These are phyloP conservation scores for Filobasidium wieringae DNA, from an alignment of 768 basidiomycete genomes.

Conservation along the genomic window DNA sequence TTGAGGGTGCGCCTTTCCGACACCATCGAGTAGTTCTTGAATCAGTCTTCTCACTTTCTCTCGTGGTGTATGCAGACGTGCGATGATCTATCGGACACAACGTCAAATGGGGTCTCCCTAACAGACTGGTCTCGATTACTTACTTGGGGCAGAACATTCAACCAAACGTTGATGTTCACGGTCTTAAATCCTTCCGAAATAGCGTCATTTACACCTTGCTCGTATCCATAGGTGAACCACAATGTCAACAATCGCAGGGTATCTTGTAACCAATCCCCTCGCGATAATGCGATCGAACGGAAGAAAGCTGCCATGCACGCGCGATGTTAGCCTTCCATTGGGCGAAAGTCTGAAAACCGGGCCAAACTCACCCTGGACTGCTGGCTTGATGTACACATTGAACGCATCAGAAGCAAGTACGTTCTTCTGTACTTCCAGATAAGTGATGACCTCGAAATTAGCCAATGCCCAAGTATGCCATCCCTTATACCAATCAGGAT, in stretches of 20 bases:
- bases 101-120: neutral
- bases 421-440: conserved; percentile 53
- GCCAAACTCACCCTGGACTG: conserved; percentile 60
- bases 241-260: conserved; percentile 82
- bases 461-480: conserved; percentile 98
- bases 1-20: conserved; percentile 94
- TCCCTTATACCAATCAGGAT: conserved; percentile 95
- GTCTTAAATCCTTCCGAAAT: conserved; percentile 75
- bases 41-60: conserved; percentile 77
- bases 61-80: conserved; percentile 90
- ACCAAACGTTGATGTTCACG: conserved; percentile 94
- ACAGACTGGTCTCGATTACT: conserved; percentile 12
- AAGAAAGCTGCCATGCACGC: conserved; percentile 49
- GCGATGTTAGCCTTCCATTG: neutral
- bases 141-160: conserved; percentile 97
- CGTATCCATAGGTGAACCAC: conserved; percentile 95
- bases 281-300: conserved; percentile 79
- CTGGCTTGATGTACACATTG: conserved; percentile 74
- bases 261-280: conserved; percentile 85
- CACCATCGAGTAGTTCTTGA: conserved; percentile 72
- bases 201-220: conserved; percentile 76
- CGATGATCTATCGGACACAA: conserved; percentile 66
- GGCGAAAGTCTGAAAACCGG: neutral
- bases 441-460: conserved; percentile 82
- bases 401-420: conserved; percentile 44